These are phyloP conservation scores for Coemansia biformis DNA, from an alignment of 192 early-diverging fungal species.

Conservation along the genomic window DNA sequence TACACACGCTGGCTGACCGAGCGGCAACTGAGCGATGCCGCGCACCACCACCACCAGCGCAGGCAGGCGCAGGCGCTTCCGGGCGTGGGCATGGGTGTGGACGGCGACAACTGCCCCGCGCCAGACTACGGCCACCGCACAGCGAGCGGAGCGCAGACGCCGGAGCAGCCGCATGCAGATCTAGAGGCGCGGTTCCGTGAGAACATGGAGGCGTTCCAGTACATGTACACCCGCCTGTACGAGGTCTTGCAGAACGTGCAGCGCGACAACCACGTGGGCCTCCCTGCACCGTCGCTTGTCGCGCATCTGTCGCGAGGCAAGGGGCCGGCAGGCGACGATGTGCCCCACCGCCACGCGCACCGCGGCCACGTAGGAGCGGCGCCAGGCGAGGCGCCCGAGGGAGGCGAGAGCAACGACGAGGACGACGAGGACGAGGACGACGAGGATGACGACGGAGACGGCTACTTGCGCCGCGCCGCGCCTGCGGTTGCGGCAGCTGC, in stretches of 20 bases:
- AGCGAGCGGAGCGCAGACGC: not conserved
- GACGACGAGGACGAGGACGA: slow-evolving; percentile 13
- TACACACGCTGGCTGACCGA: slow-evolving; percentile 34
- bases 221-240: slow-evolving; percentile 62
- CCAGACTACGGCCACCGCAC: not conserved
- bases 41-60: slow-evolving; percentile 8
- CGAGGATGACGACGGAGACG: slow-evolving; percentile 15
- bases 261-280: slow-evolving; percentile 50
- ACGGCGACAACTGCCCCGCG: too few relatives aligned
- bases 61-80: not conserved
- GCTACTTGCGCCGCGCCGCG: not conserved
- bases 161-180: not conserved
- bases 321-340: slow-evolving; percentile 4
- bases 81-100: too few relatives aligned
- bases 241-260: slow-evolving; percentile 63
- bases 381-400: too few relatives aligned
- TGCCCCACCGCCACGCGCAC: slow-evolving; percentile 2
- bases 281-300: slow-evolving; percentile 28
- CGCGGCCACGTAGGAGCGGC: not conserved
- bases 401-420: too few relatives aligned
- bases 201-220: slow-evolving; percentile 47
- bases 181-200: slow-evolving; percentile 21
- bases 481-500: not conserved
- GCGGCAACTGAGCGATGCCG: slow-evolving; percentile 10
- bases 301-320: slow-evolving; percentile 25